Percentiles rank a stretch among this genome's conserved stretches.
phyloP scores from a whole-genome alignment of 441 rosid species.

The Eruca vesicaria region DNA sequence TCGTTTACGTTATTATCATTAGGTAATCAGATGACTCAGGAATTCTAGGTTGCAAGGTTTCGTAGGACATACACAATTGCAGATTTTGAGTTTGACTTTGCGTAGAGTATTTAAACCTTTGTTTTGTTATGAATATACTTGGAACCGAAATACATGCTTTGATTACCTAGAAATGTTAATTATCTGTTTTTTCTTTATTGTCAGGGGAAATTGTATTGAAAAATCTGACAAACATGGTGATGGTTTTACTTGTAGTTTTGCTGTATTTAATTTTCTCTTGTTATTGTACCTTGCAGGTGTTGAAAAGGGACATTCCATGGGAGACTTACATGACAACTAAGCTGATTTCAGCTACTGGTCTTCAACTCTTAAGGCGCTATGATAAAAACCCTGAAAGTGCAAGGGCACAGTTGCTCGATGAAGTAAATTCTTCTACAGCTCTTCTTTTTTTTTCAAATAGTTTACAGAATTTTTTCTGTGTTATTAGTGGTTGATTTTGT shows the following conservation, averaged over 20 bases:
- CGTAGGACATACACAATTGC: neutral
- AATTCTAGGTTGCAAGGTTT: neutral
- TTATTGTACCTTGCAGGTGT: constrained; percentile 46
- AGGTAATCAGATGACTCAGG: neutral
- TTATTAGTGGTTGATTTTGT: neutral
- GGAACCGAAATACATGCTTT: too few relatives aligned
- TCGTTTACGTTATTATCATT: neutral
- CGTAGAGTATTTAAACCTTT: neutral
- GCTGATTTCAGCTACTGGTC: constrained; percentile 82
- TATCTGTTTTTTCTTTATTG: neutral
- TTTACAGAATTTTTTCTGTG: neutral
- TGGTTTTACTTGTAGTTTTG: neutral
- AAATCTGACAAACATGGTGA: neutral
- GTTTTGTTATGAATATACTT: neutral
- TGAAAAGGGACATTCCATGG: constrained; percentile 98
- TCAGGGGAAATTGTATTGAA: neutral
- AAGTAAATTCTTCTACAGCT: constrained; percentile 54
- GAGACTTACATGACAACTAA: constrained; percentile 93
- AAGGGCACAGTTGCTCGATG: constrained; percentile 89
- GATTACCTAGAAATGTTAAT: neutral
- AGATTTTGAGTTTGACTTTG: neutral
- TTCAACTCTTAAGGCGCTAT: constrained; percentile 85
- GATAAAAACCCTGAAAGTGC: constrained; percentile 76
- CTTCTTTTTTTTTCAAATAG: neutral
- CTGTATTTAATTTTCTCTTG: neutral